Conservation (phyloP, 2,329 filamentous ascomycete genomes). For the Domatiomyces globalis region DNA sequence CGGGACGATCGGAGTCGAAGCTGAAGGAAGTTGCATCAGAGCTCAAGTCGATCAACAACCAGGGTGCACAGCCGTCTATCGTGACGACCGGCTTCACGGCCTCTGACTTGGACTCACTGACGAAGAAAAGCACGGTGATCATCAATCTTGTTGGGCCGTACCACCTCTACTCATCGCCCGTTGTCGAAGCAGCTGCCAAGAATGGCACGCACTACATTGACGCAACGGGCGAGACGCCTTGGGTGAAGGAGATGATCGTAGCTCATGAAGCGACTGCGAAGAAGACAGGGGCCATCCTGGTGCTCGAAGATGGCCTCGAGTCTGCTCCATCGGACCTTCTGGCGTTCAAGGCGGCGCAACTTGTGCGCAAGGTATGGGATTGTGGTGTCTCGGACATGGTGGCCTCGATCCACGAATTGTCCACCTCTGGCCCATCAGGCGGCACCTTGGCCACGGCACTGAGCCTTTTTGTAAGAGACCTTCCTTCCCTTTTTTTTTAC, state of each 20-base stretch:
- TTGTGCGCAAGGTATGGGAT: constrained; percentile 38
- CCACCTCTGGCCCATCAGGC: constrained; percentile 39
- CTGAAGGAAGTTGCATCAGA: constrained; percentile 54
- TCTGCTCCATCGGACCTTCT: constrained; percentile 46
- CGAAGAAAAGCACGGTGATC: constrained; percentile 42
- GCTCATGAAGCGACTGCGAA: constrained; percentile 48
- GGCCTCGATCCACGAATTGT: constrained; percentile 40
- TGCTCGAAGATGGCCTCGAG: constrained; percentile 47
- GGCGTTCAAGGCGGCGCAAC: constrained; percentile 38
- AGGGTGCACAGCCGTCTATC: constrained; percentile 57
- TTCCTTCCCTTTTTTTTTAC: background rate
- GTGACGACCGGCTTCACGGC: constrained; percentile 26
- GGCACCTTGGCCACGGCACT: constrained; percentile 56
- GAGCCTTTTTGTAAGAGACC: constrained; percentile 27
- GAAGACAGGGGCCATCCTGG: constrained; percentile 46
- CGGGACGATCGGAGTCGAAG: constrained; percentile 66
- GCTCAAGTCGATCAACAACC: constrained; percentile 51
- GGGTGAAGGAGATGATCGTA: constrained; percentile 47
- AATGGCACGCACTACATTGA: constrained; percentile 56
- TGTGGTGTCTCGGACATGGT: constrained; percentile 38
- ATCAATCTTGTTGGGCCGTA: constrained; percentile 50
- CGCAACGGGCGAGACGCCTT: constrained; percentile 50
- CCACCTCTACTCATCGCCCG: constrained; percentile 48
- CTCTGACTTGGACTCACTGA: constrained; percentile 37
- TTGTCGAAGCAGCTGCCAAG: constrained; percentile 50